Evolutionary conservation across 345 rosid genomes (phyloP).

Genomic region (Trapa incisa): DNA sequence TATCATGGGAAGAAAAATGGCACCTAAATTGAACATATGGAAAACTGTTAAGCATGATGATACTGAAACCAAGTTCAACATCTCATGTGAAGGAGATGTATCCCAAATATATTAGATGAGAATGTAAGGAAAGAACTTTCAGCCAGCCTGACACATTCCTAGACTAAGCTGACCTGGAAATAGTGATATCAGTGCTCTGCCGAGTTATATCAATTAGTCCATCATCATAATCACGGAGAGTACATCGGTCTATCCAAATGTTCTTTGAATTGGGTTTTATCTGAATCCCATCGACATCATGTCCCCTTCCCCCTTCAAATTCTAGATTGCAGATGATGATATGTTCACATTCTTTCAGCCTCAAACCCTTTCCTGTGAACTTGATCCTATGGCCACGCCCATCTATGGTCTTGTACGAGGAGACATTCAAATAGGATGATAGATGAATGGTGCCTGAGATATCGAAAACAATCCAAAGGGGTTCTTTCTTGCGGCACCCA

Average conservation of each 20-base stretch:
- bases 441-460: constrained; percentile 72
- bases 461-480: constrained; percentile 83
- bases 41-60: background rate
- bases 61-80: background rate
- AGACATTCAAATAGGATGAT: constrained; percentile 43
- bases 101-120: background rate
- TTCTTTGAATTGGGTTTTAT: constrained; percentile 83
- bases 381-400: constrained; percentile 87
- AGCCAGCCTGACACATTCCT: background rate
- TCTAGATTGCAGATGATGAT: constrained; percentile 76
- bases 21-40: constrained; percentile 36
- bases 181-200: constrained; percentile 82
- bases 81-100: background rate
- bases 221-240: constrained; percentile 74
- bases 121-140: background rate
- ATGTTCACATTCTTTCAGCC: constrained; percentile 81
- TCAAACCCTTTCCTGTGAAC: constrained; percentile 77
- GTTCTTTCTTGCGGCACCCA: constrained; percentile 68
- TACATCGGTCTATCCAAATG: constrained; percentile 93
- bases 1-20: constrained; percentile 68
- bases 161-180: constrained; percentile 48
- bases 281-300: constrained; percentile 84
- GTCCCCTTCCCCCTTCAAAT: constrained; percentile 80
- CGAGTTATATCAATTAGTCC: constrained; percentile 92
- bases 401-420: constrained; percentile 90